Percentiles rank a stretch among this genome's conserved stretches.
Conservation (phyloP, 352 stramenopile species). For the Thraustochytrium sp. region DNA sequence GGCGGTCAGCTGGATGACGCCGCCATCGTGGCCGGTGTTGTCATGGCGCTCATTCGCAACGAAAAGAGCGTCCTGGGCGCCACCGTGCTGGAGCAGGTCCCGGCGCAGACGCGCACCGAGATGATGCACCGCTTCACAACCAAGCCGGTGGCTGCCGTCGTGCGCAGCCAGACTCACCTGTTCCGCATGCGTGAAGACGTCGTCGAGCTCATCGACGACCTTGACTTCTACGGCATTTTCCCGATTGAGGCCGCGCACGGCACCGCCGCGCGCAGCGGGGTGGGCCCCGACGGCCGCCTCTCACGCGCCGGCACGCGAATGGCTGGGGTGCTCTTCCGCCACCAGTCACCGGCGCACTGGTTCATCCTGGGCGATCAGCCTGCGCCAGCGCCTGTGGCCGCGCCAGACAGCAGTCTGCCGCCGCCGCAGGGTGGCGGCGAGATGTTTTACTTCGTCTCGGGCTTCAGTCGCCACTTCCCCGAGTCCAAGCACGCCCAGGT, state of each 20-base stretch:
- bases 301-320: neutral
- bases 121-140: neutral
- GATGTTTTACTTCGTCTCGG: neutral
- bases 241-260: neutral
- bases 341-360: neutral
- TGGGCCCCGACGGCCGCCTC: neutral
- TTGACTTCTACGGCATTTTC: neutral
- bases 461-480: slow-evolving; percentile 1
- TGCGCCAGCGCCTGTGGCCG: neutral
- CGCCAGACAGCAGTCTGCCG: neutral
- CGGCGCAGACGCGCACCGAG: neutral
- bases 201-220: neutral
- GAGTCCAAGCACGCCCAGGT: neutral
- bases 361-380: neutral
- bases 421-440: neutral
- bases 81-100: neutral
- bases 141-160: neutral
- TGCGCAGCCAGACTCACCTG: neutral
- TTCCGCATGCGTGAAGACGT: slow-evolving; percentile 14
- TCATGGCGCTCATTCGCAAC: neutral
- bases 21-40: neutral
- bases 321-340: neutral
- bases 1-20: neutral
- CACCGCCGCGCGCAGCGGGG: neutral
- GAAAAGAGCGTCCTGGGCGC: neutral